These are phyloP conservation scores for Colletotrichum gloeosporioides DNA, from an alignment of 2,329 filamentous ascomycete genomes.

Conservation along the genomic window DNA sequence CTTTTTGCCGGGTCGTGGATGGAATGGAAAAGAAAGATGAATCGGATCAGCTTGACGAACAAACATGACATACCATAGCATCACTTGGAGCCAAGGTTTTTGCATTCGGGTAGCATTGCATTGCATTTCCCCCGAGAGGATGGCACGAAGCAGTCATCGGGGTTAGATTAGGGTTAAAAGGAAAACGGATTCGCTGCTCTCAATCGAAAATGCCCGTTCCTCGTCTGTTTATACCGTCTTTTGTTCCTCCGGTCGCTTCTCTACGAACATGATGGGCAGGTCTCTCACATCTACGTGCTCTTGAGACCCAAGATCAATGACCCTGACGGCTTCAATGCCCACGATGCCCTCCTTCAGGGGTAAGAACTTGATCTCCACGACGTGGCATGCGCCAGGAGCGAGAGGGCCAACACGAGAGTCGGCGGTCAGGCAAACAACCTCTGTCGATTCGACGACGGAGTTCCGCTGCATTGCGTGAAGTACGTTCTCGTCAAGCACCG, in stretches of 20 bases:
- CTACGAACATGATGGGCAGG: conserved; percentile 71
- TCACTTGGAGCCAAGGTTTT: neutral
- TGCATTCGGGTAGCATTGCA: neutral
- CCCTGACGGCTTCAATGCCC: conserved; percentile 73
- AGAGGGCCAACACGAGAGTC: conserved; percentile 78
- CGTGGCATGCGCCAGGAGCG: conserved; percentile 74
- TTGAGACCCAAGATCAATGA: conserved; percentile 75
- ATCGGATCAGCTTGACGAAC: conserved; percentile 8
- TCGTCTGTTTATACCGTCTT: neutral
- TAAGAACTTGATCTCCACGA: conserved; percentile 74
- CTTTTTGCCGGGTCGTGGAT: neutral
- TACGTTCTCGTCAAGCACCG: conserved; percentile 74
- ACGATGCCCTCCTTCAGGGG: conserved; percentile 71
- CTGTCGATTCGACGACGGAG: conserved; percentile 66
- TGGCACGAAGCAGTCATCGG: neutral
- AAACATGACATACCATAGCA: conserved; percentile 10
- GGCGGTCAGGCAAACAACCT: conserved; percentile 77
- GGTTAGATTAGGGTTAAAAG: neutral
- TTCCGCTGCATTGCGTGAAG: conserved; percentile 75
- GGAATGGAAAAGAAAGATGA: neutral
- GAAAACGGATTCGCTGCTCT: neutral
- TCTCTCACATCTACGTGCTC: conserved; percentile 81
- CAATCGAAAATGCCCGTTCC: neutral
- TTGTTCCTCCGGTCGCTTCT: conserved; percentile 26
- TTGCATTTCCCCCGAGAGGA: neutral